Conservation (phyloP, 805 yeast genomes). For the Nakazawaea populi region DNA sequence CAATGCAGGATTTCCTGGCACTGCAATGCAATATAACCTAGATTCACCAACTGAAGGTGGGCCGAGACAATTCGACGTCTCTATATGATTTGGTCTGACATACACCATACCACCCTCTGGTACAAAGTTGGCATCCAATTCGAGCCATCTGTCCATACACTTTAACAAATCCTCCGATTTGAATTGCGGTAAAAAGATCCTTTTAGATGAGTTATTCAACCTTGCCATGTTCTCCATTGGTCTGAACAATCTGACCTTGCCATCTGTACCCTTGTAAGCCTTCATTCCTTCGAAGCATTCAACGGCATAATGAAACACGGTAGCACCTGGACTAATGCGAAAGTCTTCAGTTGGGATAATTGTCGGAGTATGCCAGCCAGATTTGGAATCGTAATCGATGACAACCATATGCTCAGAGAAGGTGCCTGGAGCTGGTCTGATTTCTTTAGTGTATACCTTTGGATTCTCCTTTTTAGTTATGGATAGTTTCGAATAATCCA, state of each 20-base stretch:
- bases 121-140: constrained; percentile 36
- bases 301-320: constrained; percentile 39
- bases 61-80: constrained; percentile 29
- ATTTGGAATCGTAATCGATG: constrained; percentile 35
- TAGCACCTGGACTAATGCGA: constrained; percentile 34
- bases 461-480: constrained; percentile 1
- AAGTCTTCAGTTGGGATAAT: constrained; percentile 37
- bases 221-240: constrained; percentile 42
- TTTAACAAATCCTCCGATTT: constrained; percentile 39
- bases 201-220: constrained; percentile 41
- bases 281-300: constrained; percentile 43
- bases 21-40: constrained; percentile 35
- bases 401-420: constrained; percentile 43
- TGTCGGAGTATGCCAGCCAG: constrained; percentile 39
- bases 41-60: constrained; percentile 17
- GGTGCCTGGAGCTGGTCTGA: constrained; percentile 1
- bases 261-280: constrained; percentile 30
- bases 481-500: constrained; percentile 5
- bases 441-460: background rate
- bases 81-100: constrained; percentile 46
- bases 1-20: constrained; percentile 33
- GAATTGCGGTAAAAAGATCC: constrained; percentile 42
- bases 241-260: constrained; percentile 28
- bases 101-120: constrained; percentile 41
- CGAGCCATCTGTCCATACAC: constrained; percentile 34